These are phyloP conservation scores for Fistulinella cinereoalba DNA, from an alignment of 1,284 basidiomycete genomes.

Conservation along the genomic window DNA sequence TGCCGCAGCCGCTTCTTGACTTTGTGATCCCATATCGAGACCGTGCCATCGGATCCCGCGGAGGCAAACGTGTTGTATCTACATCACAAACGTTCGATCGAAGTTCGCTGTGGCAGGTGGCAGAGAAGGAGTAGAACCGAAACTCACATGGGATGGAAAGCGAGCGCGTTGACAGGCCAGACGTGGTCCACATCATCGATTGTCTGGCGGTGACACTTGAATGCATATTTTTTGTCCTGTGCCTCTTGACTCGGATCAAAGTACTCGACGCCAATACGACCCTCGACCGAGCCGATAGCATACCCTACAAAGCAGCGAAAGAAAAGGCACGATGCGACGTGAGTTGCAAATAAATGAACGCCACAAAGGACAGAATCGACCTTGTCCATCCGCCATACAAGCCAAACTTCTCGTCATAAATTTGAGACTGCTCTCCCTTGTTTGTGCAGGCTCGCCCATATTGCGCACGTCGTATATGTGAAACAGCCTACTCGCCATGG, in stretches of 20 bases:
- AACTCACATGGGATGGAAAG: constrained; percentile 84
- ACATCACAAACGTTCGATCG: constrained; percentile 1
- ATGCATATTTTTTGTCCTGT: constrained; percentile 95
- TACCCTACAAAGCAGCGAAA: constrained; percentile 65
- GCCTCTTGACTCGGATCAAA: constrained; percentile 78
- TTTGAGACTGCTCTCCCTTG: constrained; percentile 90
- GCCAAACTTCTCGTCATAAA: constrained; percentile 91
- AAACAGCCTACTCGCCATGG: constrained; percentile 87
- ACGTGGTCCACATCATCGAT: constrained; percentile 94
- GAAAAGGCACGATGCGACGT: too few species aligned
- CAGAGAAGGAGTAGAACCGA: neutral
- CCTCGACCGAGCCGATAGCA: constrained; percentile 92
- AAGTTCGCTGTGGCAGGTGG: neutral
- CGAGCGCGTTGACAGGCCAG: constrained; percentile 95
- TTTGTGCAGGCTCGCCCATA: constrained; percentile 70
- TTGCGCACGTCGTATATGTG: constrained; percentile 83
- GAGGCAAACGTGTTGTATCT: constrained; percentile 95
- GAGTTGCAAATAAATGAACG: too few species aligned
- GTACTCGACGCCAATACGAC: constrained; percentile 96
- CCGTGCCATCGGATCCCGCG: constrained; percentile 87
- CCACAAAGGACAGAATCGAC: constrained; percentile 39
- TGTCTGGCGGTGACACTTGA: constrained; percentile 93
- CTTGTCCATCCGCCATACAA: constrained; percentile 91
- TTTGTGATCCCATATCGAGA: constrained; percentile 95
- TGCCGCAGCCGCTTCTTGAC: constrained; percentile 94